phyloP scores from a whole-genome alignment of 192 early-diverging fungal species.

The Oehlia diaphana region DNA sequence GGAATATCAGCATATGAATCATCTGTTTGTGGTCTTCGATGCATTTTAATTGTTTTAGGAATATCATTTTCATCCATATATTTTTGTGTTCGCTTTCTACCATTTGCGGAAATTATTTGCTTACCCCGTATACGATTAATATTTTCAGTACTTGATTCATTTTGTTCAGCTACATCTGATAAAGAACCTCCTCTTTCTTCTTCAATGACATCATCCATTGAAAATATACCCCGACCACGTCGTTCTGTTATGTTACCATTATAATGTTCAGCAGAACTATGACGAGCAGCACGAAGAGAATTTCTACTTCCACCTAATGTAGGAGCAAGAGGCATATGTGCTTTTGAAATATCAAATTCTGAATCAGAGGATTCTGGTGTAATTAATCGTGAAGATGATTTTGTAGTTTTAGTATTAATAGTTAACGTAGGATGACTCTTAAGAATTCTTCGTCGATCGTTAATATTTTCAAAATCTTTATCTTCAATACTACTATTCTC shows the following conservation, averaged over 20 bases:
- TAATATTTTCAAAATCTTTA: background rate
- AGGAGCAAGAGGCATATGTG: constrained; percentile 21
- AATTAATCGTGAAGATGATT: constrained; percentile 2
- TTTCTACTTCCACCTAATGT: constrained; percentile 7
- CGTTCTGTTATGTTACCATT: background rate
- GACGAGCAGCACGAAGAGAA: constrained; percentile 5
- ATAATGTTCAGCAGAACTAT: constrained; percentile 22
- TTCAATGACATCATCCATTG: constrained; percentile 24
- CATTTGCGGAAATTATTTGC: background rate
- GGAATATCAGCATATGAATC: constrained; percentile 21
- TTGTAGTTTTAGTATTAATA: constrained; percentile 20
- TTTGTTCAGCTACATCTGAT: constrained; percentile 4
- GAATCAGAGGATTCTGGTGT: constrained; percentile 32
- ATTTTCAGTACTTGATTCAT: background rate
- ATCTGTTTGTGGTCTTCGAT: constrained; percentile 17
- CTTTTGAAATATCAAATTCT: constrained; percentile 27
- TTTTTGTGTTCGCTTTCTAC: constrained; percentile 8
- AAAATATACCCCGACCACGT: constrained; percentile 6
- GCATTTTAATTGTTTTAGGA: constrained; percentile 7
- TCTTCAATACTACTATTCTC: constrained; percentile 7
- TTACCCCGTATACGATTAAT: background rate
- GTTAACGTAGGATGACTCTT: constrained; percentile 5
- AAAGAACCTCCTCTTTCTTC: constrained; percentile 21
- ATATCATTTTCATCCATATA: constrained; percentile 2
- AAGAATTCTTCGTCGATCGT: background rate